These are phyloP conservation scores for Prosopis cineraria DNA, from an alignment of 306 rosid species.

Conservation along the genomic window DNA sequence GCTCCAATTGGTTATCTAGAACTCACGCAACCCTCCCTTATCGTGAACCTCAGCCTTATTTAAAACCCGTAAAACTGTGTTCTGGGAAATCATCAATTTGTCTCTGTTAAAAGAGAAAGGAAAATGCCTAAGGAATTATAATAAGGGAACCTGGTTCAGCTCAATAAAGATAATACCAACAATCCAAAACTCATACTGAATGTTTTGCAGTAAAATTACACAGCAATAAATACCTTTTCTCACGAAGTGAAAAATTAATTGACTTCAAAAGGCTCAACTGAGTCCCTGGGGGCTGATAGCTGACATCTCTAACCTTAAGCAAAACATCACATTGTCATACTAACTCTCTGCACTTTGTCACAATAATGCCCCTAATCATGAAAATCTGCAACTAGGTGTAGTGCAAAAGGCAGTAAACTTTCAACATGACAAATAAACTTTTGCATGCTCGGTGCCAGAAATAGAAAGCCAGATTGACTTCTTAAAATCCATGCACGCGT, in stretches of 20 bases:
- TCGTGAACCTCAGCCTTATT: slow-evolving; percentile 10
- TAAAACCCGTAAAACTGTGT: neutral
- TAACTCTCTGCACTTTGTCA: slow-evolving; percentile 13
- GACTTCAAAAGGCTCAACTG: slow-evolving; percentile 67
- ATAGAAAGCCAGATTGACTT: neutral
- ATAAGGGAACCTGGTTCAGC: neutral
- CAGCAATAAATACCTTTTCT: slow-evolving; percentile 58
- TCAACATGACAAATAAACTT: neutral
- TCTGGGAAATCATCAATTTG: neutral
- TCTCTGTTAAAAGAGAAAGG: neutral
- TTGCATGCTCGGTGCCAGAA: neutral
- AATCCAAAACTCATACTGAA: slow-evolving; percentile 19
- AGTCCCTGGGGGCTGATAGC: slow-evolving; percentile 88
- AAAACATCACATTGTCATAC: neutral
- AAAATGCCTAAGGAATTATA: neutral
- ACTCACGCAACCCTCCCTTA: neutral
- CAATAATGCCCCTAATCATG: neutral
- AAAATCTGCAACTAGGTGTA: neutral
- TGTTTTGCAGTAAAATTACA: slow-evolving; percentile 15
- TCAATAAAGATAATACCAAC: slow-evolving; percentile 9
- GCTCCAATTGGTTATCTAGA: neutral
- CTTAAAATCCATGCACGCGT: neutral
- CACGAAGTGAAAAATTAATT: slow-evolving; percentile 76
- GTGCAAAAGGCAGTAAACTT: neutral
- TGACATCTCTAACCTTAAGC: slow-evolving; percentile 67